Percentiles rank a stretch among this genome's conserved stretches.
These are phyloP conservation scores for Candida piceae DNA, from an alignment of 805 yeast species.

Conservation along the genomic window DNA sequence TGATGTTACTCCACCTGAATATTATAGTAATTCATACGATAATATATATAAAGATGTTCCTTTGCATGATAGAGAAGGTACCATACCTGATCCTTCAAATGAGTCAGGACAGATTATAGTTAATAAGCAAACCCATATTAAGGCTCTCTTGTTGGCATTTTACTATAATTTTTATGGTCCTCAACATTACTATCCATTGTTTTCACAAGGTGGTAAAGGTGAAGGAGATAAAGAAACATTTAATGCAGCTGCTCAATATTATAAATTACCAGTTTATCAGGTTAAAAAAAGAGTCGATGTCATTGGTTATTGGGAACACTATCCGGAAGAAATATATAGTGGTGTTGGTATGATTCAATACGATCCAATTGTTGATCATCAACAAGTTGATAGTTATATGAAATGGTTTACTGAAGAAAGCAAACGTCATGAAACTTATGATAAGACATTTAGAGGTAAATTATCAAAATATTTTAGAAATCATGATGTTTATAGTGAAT, in stretches of 20 bases:
- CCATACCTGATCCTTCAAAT: constrained; percentile 50
- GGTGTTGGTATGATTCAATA: constrained; percentile 58
- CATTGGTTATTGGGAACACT: constrained; percentile 39
- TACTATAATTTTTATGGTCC: constrained; percentile 53
- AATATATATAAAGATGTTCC: constrained; percentile 29
- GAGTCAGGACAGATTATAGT: constrained; percentile 54
- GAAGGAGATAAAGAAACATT: constrained; percentile 61
- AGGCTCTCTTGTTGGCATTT: constrained; percentile 42
- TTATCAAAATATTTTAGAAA: constrained; percentile 12
- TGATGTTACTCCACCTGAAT: constrained; percentile 22
- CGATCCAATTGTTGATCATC: constrained; percentile 42
- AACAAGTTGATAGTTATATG: constrained; percentile 16
- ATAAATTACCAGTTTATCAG: constrained; percentile 41
- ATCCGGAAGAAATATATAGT: constrained; percentile 25
- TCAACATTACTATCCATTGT: constrained; percentile 39
- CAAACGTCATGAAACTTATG: constrained; percentile 3
- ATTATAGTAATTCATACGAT: constrained; percentile 11
- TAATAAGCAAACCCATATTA: constrained; percentile 43
- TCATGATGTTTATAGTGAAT: constrained; percentile 12
- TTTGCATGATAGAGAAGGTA: constrained; percentile 46
- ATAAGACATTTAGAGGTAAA: constrained; percentile 6
- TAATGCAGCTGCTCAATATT: constrained; percentile 45
- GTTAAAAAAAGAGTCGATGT: constrained; percentile 46
- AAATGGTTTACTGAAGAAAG: constrained; percentile 12
- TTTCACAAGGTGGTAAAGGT: constrained; percentile 44